These are phyloP conservation scores for Bryoerythrophyllum caledonicum DNA, from an alignment of 225 moss, liverwort and hornwort species.

Conservation along the genomic window DNA sequence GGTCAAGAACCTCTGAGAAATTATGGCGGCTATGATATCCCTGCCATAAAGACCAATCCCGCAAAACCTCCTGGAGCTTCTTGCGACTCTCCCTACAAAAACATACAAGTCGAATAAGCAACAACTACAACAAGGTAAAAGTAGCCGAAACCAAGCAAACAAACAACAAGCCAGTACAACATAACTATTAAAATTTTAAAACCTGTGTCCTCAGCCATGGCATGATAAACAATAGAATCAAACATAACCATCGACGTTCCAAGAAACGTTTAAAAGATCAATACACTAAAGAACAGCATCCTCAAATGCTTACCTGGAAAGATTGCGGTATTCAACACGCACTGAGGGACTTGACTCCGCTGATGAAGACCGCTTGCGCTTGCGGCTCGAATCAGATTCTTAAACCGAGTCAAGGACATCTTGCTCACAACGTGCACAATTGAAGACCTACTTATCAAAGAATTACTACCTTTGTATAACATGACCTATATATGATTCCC, in stretches of 20 bases:
- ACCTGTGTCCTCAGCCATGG: neutral
- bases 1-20: constrained; percentile 37
- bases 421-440: constrained; percentile 19
- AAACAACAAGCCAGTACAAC: constrained; percentile 5
- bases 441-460: constrained; percentile 1
- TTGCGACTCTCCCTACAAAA: constrained; percentile 74
- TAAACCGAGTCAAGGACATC: constrained; percentile 36
- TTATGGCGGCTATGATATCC: constrained; percentile 56
- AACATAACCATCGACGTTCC: neutral
- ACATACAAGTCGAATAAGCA: constrained; percentile 11
- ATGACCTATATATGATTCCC: neutral
- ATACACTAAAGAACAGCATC: neutral
- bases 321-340: constrained; percentile 45
- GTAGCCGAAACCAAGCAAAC: neutral
- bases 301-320: constrained; percentile 43
- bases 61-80: constrained; percentile 70
- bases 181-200: neutral
- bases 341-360: constrained; percentile 50
- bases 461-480: neutral
- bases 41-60: constrained; percentile 80
- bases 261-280: neutral
- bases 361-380: constrained; percentile 43
- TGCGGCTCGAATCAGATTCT: constrained; percentile 48
- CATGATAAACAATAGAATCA: neutral
- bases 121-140: constrained; percentile 7